Percentiles rank a stretch among this genome's conserved stretches.
phyloP scores from a whole-genome alignment of 305 asterid genomes.

The Ajuga reptans region DNA sequence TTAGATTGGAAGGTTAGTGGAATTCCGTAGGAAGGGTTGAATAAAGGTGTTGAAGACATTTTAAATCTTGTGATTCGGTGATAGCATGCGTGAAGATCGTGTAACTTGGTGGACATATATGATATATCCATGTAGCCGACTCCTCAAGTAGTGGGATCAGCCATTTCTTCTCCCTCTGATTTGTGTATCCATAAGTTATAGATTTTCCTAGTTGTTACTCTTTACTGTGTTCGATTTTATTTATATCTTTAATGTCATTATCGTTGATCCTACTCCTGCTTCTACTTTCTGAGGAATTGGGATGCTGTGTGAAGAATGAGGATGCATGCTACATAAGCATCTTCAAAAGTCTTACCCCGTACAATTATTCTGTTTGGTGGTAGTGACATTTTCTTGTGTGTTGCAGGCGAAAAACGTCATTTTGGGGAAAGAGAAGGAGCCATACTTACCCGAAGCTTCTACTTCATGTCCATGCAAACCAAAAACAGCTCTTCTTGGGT shows the following conservation, averaged over 20 bases:
- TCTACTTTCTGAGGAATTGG: background rate
- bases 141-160: background rate
- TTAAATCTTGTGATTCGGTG: too few relatives aligned
- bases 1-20: background rate
- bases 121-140: too few relatives aligned
- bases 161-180: background rate
- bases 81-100: too few relatives aligned
- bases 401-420: conserved; percentile 49
- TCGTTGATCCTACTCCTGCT: background rate
- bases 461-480: conserved; percentile 42
- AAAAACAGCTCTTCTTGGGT: conserved; percentile 70
- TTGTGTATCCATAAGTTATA: background rate
- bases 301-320: background rate
- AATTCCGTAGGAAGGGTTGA: background rate
- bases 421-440: conserved; percentile 41
- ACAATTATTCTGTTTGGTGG: background rate
- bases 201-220: background rate
- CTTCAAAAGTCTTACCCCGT: background rate
- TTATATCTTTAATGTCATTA: background rate
- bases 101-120: too few relatives aligned
- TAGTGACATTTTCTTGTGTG: conserved; percentile 15
- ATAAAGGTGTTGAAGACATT: background rate
- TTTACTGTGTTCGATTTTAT: too few relatives aligned
- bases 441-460: conserved; percentile 36
- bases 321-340: background rate